phyloP scores from a whole-genome alignment of 2,329 filamentous ascomycete species.

The Cyphellophora europaea region DNA sequence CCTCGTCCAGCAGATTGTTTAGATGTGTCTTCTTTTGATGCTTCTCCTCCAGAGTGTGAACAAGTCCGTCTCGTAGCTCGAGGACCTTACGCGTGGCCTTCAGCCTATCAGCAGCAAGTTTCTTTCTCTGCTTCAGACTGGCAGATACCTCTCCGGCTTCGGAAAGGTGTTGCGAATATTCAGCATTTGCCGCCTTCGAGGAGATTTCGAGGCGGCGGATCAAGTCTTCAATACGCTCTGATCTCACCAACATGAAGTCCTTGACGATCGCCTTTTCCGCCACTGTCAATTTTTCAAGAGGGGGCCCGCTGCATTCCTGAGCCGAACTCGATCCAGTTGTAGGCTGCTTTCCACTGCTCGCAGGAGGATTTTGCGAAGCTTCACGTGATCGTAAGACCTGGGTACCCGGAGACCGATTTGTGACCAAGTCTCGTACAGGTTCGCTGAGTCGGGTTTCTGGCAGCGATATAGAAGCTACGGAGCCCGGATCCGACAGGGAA shows the following conservation, averaged over 20 bases:
- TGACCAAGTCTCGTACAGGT: neutral
- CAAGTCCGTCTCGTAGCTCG: slow-evolving; percentile 22
- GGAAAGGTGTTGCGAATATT: slow-evolving; percentile 16
- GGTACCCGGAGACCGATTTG: no score
- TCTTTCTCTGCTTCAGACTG: slow-evolving; percentile 8
- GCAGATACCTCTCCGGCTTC: slow-evolving; percentile 14
- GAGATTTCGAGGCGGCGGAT: slow-evolving; percentile 13
- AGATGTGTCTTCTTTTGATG: slow-evolving; percentile 10
- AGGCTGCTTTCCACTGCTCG: neutral
- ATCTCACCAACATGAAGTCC: slow-evolving; percentile 8
- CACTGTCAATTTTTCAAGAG: slow-evolving; percentile 2
- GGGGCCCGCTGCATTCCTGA: neutral
- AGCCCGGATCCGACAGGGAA: no score
- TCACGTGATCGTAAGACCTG: no score
- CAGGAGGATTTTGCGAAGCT: neutral
- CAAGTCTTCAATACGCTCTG: slow-evolving; percentile 9
- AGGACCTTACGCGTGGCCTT: slow-evolving; percentile 23
- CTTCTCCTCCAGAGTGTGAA: slow-evolving; percentile 28
- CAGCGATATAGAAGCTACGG: no score
- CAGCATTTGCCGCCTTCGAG: slow-evolving; percentile 8
- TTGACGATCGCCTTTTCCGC: slow-evolving; percentile 9
- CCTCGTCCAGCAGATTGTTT: slow-evolving; percentile 2
- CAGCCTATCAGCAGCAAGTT: slow-evolving; percentile 26
- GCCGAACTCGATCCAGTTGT: neutral
- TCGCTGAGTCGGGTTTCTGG: neutral